phyloP scores from a whole-genome alignment of 768 basidiomycete genomes.

The Trametes punicea region DNA sequence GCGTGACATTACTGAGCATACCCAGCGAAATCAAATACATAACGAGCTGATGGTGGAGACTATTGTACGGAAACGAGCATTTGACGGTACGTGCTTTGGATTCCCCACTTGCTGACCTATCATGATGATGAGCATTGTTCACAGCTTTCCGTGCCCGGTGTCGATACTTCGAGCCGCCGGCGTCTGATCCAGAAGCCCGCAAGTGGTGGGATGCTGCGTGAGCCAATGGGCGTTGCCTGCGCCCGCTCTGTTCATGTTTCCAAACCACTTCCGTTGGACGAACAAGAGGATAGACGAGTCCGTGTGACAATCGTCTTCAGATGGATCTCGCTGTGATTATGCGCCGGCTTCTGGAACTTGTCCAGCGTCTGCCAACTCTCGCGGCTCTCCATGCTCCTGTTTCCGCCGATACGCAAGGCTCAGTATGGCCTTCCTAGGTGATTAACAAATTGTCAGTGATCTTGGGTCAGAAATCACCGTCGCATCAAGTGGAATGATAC shows the following conservation, averaged over 20 bases:
- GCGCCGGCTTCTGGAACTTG: too few species aligned
- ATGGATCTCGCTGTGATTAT: too few species aligned
- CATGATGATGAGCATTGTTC: slow-evolving; percentile 14
- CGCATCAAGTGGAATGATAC: too few species aligned
- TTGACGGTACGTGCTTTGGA: slow-evolving; percentile 52
- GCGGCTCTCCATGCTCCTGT: background rate
- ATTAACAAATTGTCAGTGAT: too few species aligned
- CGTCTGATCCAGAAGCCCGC: slow-evolving; percentile 52
- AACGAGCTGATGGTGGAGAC: slow-evolving; percentile 72
- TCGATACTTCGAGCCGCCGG: slow-evolving; percentile 71
- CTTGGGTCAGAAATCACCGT: too few species aligned
- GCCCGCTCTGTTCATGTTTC: background rate
- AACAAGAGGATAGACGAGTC: too few species aligned
- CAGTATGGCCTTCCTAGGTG: too few species aligned
- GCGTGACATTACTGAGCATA: background rate
- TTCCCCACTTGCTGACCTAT: slow-evolving; percentile 8
- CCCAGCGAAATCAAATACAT: slow-evolving; percentile 67
- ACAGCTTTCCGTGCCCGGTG: slow-evolving; percentile 78
- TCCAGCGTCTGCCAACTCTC: background rate
- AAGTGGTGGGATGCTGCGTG: slow-evolving; percentile 51
- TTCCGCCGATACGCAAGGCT: background rate
- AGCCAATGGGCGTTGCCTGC: slow-evolving; percentile 17
- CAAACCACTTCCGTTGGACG: background rate
- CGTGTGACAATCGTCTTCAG: too few species aligned
- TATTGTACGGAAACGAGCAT: slow-evolving; percentile 65